Evolutionary conservation across 306 rosid genomes (phyloP).

Genomic region (Cajanus cajan): DNA sequence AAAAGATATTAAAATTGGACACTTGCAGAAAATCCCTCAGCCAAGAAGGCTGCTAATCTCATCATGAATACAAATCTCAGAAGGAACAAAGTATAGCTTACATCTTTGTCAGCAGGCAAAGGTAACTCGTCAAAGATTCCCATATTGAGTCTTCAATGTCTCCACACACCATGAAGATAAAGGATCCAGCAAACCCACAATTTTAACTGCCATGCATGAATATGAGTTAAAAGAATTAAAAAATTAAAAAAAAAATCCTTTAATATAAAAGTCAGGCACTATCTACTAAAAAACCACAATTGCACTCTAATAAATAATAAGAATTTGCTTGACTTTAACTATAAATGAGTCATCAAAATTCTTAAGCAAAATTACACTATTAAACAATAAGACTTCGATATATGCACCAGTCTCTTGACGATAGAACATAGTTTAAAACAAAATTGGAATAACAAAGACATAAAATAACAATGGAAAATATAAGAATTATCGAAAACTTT

Average conservation of each 20-base stretch:
- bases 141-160: constrained; percentile 55
- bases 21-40: constrained; percentile 9
- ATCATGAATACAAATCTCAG: constrained; percentile 21
- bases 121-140: constrained; percentile 94
- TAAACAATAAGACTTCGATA: neutral
- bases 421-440: neutral
- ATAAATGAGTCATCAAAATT: constrained; percentile 6
- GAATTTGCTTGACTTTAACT: neutral
- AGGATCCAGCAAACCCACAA: constrained; percentile 33
- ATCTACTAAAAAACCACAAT: neutral
- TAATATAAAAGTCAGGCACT: neutral
- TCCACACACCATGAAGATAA: constrained; percentile 36
- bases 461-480: neutral
- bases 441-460: neutral
- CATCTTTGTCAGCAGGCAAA: constrained; percentile 73
- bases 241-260: neutral
- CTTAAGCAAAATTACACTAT: neutral
- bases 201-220: constrained; percentile 38
- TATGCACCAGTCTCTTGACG: neutral
- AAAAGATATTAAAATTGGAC: constrained; percentile 23
- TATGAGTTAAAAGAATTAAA: neutral
- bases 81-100: constrained; percentile 40
- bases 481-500: neutral
- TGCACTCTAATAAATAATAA: constrained; percentile 12
- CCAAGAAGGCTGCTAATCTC: constrained; percentile 14